Evolutionary conservation across 805 yeast species (phyloP), one percentile per base, ranked within the genome.

Genomic region (Sugiyamaella mastotermitis): DNA sequence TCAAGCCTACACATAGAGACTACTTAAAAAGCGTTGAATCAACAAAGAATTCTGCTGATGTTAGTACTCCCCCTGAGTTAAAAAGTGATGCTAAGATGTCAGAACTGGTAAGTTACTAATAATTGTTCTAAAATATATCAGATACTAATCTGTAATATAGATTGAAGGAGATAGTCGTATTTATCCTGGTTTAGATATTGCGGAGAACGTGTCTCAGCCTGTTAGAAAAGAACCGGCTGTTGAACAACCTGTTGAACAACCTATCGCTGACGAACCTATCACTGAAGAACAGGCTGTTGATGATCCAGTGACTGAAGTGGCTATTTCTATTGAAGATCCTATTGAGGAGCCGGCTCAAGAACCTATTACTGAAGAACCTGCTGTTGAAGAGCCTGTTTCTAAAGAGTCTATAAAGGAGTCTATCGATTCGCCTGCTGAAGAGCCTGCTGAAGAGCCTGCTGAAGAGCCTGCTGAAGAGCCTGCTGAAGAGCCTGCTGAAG

Each of bases 281-380:
- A 13, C 23, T 10, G 33, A 31, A 18, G 33, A 31, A 18, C 33
- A 19, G 16, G 33, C n/a, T 27, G 30, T n/a, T 14, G 33, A 6
- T 15, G 33, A 31, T 10, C 33, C 33, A 31, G 33, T 16, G 6
- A 23, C 23, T 16, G 33, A 31, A 18, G 17, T 17, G 14, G 9
- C 14, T 27, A 10, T 27, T 27, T 17, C 18, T 11, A 17, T 13
- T 13, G 30, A 7, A 11, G 30, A 27, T 11, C 30, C 30, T 11
- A 17, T 13, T 13, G 30, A n/a, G 5, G 30, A 27, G 14, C 30
- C 30, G 14, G 30, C 14, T 27, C 17, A 7, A 11, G 30, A 27
- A 9, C 15, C 30, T 13, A 10, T n/a, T n/a, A n/a, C n/a, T n/a
- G n/a, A n/a, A 11, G 33, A 31, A 11, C 33, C 33, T 10, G 23